A percentile compares a stretch with the other conserved stretches of the same genome.
phyloP scores from a whole-genome alignment of 768 basidiomycete genomes.

The Pleurotus citrinopileatus region DNA sequence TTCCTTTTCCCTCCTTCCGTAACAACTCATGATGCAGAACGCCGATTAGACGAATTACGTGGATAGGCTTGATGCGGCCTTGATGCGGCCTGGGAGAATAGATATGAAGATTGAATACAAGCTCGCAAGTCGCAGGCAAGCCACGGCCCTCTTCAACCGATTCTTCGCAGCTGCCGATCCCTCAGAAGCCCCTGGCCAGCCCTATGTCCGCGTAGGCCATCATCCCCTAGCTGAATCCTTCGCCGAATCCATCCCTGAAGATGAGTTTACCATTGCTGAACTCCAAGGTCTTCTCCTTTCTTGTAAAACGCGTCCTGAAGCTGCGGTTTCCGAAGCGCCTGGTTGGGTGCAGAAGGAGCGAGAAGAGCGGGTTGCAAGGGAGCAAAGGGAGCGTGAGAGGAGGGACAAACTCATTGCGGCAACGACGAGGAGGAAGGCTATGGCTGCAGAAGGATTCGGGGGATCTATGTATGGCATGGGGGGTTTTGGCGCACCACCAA shows the following conservation, averaged over 20 bases:
- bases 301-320: slow-evolving; percentile 19
- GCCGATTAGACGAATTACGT: slow-evolving; percentile 50
- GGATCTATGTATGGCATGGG: background rate
- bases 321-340: slow-evolving; percentile 16
- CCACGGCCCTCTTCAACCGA: slow-evolving; percentile 42
- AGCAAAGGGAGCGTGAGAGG: slow-evolving; percentile 20
- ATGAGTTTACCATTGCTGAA: slow-evolving; percentile 38
- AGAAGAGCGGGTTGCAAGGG: slow-evolving; percentile 18
- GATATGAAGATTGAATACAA: slow-evolving; percentile 53
- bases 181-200: background rate
- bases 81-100: slow-evolving; percentile 56
- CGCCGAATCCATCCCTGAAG: slow-evolving; percentile 27
- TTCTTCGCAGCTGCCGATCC: slow-evolving; percentile 34
- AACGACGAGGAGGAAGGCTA: slow-evolving; percentile 12
- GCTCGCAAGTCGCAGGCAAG: slow-evolving; percentile 44
- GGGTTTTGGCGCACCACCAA: too few species aligned
- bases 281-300: slow-evolving; percentile 41
- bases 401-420: slow-evolving; percentile 25
- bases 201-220: background rate
- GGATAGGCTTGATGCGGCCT: slow-evolving; percentile 52
- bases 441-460: background rate
- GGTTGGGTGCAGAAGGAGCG: slow-evolving; percentile 31
- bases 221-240: slow-evolving; percentile 25
- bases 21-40: too few species aligned
- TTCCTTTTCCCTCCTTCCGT: background rate